Evolutionary conservation across 495 filamentous ascomycete species (phyloP).

Genomic region (Pyrenula aspistea): DNA sequence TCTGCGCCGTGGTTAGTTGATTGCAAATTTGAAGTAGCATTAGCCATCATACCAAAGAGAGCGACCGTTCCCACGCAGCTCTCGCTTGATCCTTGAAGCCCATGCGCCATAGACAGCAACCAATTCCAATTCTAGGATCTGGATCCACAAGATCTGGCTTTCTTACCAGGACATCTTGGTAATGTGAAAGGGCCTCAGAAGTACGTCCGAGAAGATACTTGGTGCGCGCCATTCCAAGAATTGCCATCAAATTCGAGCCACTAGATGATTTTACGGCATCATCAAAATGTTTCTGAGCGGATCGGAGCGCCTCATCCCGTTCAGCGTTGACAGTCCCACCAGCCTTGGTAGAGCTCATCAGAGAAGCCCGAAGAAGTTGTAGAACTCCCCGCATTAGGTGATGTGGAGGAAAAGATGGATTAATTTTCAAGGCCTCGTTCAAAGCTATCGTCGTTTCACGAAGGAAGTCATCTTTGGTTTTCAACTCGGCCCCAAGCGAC

Average conservation of each 20-base stretch:
- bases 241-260: conserved; percentile 79
- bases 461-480: conserved; percentile 86
- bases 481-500: conserved; percentile 50
- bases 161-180: conserved; percentile 74
- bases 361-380: conserved; percentile 73
- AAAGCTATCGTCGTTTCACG: conserved; percentile 79
- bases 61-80: conserved; percentile 72
- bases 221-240: conserved; percentile 73
- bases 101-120: conserved; percentile 90
- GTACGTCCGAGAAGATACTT: conserved; percentile 75
- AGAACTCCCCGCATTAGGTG: conserved; percentile 88
- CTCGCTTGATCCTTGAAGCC: conserved; percentile 89
- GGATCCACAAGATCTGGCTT: conserved; percentile 86
- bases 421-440: conserved; percentile 90
- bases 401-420: conserved; percentile 76
- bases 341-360: conserved; percentile 58
- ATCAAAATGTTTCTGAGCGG: conserved; percentile 83
- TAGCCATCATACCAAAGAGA: conserved; percentile 48
- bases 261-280: conserved; percentile 75
- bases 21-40: neutral
- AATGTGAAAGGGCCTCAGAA: conserved; percentile 66
- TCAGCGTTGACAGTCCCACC: conserved; percentile 52
- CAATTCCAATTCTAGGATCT: conserved; percentile 88
- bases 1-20: conserved; percentile 25
- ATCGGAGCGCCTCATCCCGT: conserved; percentile 64